phyloP scores from a whole-genome alignment of 1,284 basidiomycete species.

The Mrakiaceae sp. region DNA sequence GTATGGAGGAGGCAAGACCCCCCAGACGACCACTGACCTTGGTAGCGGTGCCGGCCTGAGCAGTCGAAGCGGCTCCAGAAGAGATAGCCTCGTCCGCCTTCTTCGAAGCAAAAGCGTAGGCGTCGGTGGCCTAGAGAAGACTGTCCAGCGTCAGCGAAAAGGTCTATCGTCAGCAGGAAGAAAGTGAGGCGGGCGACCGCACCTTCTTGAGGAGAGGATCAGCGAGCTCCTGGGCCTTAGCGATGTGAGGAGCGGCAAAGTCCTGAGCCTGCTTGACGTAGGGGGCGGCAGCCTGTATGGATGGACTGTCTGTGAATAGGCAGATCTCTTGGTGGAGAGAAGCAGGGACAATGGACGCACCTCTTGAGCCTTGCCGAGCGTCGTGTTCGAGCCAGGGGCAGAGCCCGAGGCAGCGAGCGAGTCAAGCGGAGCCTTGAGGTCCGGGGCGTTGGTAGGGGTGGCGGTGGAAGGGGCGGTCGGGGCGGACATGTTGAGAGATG shows the following conservation, averaged over 20 bases:
- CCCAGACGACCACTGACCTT: too few species aligned
- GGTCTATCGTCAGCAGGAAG: background rate
- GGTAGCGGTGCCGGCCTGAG: too few species aligned
- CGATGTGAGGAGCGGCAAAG: slow-evolving; percentile 7
- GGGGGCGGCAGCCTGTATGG: slow-evolving; percentile 1
- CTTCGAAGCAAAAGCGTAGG: too few species aligned
- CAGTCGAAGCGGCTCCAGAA: too few species aligned
- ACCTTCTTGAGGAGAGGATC: slow-evolving; percentile 5
- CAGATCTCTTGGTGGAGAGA: background rate
- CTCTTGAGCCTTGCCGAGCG: slow-evolving; percentile 7
- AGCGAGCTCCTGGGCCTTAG: slow-evolving; percentile 7
- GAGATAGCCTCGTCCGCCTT: too few species aligned
- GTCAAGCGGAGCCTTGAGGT: background rate
- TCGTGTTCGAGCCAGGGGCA: background rate
- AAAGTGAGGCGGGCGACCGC: background rate
- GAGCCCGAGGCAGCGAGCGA: background rate
- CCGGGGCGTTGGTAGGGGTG: too few species aligned
- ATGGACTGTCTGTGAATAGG: too few species aligned
- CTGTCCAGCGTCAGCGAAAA: background rate
- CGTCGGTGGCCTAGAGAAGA: background rate
- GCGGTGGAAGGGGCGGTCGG: too few species aligned
- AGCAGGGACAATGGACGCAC: background rate
- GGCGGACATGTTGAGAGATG: too few species aligned
- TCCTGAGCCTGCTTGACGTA: slow-evolving; percentile 7
- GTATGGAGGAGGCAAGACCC: too few species aligned